Base-by-base conservation (phyloP, 768 basidiomycete species). In the Agrocybe praecox region DNA sequence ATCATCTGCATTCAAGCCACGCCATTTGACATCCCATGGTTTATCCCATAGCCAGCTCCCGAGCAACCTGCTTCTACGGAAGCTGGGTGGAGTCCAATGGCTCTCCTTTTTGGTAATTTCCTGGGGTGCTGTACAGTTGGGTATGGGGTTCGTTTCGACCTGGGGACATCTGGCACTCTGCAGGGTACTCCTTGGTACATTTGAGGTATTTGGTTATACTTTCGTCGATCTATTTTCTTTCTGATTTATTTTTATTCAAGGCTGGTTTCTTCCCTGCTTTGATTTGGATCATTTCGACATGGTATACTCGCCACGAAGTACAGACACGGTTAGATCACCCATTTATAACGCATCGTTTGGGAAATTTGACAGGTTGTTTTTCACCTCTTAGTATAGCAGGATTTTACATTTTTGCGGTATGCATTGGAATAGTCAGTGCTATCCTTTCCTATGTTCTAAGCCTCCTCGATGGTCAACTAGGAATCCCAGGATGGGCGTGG, bases 271-370 rank as follows among this genome's bases (percentile, higher is more conserved):
- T 78, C 62, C 77, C 78, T 34, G 72, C 72, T 0, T 60, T 77
- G 15, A 69, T 75, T 2, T 78, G 74, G 63, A 73, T 78, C 22
- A 72, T 78, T 42, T 72, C 74, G 0, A 76, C 74, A 9, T 78
- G 80, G 81, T 83, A 82, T 65, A 77, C 69, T 17, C 76, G 80
- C 26, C 74, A 80, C 49, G 80, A 83, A 72, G 77, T 81, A 15
- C 82, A 82, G 60, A 79, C 73, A 62, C 69, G 81, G 81, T 76
- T 36, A 32, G 67, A 65, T 45, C 36, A 33, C 49, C 53, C 43
- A 23, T 36, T 32, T 33, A 3, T 36, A 45, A 17, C 11, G 43
- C 34, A 33, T 22, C 19, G 23, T 1, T 46, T 19, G 32, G 44
- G 22, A 47, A 49, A 49, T 32, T 62, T 12, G 46, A 49, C 21